Conservation (phyloP, 2,329 filamentous ascomycete genomes). For the Didymella sp. region DNA sequence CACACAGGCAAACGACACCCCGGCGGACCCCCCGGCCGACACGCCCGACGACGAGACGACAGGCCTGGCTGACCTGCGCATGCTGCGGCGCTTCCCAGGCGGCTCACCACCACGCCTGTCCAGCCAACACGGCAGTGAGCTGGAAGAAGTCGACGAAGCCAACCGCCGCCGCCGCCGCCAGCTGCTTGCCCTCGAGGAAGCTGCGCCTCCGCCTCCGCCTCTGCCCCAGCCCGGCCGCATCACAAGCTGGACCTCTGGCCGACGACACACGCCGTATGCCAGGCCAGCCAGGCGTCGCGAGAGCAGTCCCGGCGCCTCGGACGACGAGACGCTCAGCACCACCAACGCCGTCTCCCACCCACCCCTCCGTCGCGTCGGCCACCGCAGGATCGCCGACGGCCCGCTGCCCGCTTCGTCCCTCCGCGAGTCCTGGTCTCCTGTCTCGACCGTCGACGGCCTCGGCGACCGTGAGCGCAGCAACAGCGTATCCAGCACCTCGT, state of each 20-base stretch:
- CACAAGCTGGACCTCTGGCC: neutral
- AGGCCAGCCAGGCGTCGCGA: neutral
- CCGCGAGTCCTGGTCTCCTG: constrained; percentile 49
- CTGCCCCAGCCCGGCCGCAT: neutral
- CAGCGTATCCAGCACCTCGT: constrained; percentile 72
- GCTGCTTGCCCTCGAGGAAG: neutral
- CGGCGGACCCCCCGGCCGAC: constrained; percentile 2
- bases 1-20: neutral
- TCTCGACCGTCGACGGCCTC: constrained; percentile 68
- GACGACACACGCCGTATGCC: constrained; percentile 5
- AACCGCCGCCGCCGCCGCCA: no score
- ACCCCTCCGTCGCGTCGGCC: constrained; percentile 49
- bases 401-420: constrained; percentile 47
- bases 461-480: constrained; percentile 75
- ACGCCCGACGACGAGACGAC: neutral
- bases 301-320: constrained; percentile 2
- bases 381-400: constrained; percentile 47
- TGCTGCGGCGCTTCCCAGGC: neutral
- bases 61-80: neutral
- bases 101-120: neutral
- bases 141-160: no score
- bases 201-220: neutral
- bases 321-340: constrained; percentile 33
- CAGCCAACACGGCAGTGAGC: no score
- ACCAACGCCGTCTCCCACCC: constrained; percentile 44